phyloP scores from a whole-genome alignment of 176 grass and related monocot species.

The Avena insularis region DNA sequence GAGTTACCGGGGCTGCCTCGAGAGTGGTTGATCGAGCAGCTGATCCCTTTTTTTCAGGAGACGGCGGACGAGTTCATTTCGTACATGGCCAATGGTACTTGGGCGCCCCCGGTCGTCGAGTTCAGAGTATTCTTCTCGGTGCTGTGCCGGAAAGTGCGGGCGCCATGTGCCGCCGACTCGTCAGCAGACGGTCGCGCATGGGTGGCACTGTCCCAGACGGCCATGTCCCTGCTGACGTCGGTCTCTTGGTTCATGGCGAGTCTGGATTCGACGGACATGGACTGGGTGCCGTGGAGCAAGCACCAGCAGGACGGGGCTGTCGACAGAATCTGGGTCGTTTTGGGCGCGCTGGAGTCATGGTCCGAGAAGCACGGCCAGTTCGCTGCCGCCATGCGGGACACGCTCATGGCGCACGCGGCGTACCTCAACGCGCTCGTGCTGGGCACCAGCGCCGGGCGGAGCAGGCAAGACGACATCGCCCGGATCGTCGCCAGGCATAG shows the following conservation, averaged over 20 bases:
- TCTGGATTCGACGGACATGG: not conserved
- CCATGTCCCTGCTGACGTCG: not conserved
- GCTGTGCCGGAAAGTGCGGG: not conserved
- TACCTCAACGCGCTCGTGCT: conserved; percentile 46
- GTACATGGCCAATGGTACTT: not conserved
- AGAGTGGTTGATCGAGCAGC: not conserved
- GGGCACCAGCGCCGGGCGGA: conserved; percentile 26
- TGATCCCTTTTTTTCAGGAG: not conserved
- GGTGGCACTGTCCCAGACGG: not conserved
- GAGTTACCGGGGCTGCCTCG: not conserved
- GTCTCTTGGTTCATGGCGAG: not conserved
- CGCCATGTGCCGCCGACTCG: not conserved
- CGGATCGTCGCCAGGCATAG: conserved; percentile 59
- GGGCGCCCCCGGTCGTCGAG: not conserved
- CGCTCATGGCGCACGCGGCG: conserved; percentile 17
- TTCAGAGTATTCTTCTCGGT: not conserved
- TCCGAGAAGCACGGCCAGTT: not conserved
- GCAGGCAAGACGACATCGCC: not conserved
- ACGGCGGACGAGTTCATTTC: not conserved
- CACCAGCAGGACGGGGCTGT: not conserved
- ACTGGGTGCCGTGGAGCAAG: not conserved
- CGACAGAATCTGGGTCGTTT: not conserved
- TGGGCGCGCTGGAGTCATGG: not conserved
- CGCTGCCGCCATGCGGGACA: not conserved
- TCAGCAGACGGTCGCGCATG: not conserved